phyloP scores from a whole-genome alignment of 1,139 yeast species.

The Yamadazyma aaseri region DNA sequence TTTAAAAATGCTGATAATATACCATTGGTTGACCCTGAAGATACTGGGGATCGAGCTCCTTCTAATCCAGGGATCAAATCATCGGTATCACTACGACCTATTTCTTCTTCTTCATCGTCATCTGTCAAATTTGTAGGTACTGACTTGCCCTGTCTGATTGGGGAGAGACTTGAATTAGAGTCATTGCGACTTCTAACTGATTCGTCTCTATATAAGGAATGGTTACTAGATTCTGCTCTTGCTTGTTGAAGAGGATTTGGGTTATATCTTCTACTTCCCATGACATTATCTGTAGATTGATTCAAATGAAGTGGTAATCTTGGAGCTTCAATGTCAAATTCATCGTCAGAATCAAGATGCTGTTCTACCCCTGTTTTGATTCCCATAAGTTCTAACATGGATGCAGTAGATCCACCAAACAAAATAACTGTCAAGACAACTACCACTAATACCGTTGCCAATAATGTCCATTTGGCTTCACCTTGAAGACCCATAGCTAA shows the following conservation, averaged over 20 bases:
- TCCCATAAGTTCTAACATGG: constrained; percentile 93
- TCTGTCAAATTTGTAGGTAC: constrained; percentile 8
- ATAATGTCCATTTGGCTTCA: constrained; percentile 80
- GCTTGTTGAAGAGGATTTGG: constrained; percentile 5
- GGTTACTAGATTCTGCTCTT: constrained; percentile 8
- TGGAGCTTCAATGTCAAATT: constrained; percentile 87
- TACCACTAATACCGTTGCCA: constrained; percentile 94
- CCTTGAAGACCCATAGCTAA: constrained; percentile 97
- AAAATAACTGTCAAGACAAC: constrained; percentile 94
- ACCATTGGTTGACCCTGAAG: constrained; percentile 19
- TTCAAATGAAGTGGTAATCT: constrained; percentile 30
- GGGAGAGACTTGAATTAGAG: constrained; percentile 24
- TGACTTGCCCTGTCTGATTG: constrained; percentile 4
- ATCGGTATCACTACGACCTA: constrained; percentile 35
- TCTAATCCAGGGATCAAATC: constrained; percentile 22
- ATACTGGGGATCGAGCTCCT: constrained; percentile 6
- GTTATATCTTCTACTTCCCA: constrained; percentile 37
- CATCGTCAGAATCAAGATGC: constrained; percentile 77
- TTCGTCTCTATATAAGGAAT: constrained; percentile 16
- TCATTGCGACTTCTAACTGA: constrained; percentile 26
- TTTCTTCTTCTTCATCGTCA: constrained; percentile 33
- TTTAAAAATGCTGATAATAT: constrained; percentile 45
- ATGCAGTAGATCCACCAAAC: constrained; percentile 98
- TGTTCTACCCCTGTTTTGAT: constrained; percentile 90
- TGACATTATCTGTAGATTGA: constrained; percentile 12